Evolutionary conservation across 306 rosid genomes (phyloP), one percentile per base, ranked within the genome.

Genomic region (Pterocarpus macrocarpus): DNA sequence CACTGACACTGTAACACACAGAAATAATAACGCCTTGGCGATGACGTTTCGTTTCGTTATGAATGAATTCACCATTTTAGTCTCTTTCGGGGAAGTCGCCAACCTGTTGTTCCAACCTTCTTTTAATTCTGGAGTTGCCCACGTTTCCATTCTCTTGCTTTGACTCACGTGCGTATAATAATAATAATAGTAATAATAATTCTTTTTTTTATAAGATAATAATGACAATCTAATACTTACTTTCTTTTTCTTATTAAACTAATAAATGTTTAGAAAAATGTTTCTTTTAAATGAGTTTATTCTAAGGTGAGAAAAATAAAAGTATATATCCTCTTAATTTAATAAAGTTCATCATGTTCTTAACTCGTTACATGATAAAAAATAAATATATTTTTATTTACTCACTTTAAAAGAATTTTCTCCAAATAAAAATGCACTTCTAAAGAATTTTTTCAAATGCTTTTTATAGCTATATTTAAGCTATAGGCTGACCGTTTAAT

Each of bases 91-190:
- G 14, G 65, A 17, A 62, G 52, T 71, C 11, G 52, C 45, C 77
- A 2, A 17, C 73, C 44, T 11, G 64, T 43, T 34, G 71, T 58
- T 13, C 12, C 59, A 82, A 76, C 30, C 16, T 14, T 50, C 57
- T 50, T 82, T 76, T n/a, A 41, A 10, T 8, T 22, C 4, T 8
- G 14, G 16, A 82, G 81, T 76, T 82, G 81, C 85, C 85, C 85
- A 75, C 77, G 81, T 82, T 67, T 53, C 39, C 44, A 12, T 7
- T 28, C 9, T 35, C 4, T 59, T 49, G 38, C 5, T 82, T 82
- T 76, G 81, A 76, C 81, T 82, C 81, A 75, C 66, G 77, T 59
- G 81, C 73, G 12, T 16, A 28, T 59, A 14, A 52, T 33, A 12
- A 14, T 11, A 3, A 55, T 28, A 12, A 16, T 49, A 16, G 2